Evolutionary conservation across 2,329 filamentous ascomycete species (phyloP).

Genomic region (Coniochaeta prunicola): DNA sequence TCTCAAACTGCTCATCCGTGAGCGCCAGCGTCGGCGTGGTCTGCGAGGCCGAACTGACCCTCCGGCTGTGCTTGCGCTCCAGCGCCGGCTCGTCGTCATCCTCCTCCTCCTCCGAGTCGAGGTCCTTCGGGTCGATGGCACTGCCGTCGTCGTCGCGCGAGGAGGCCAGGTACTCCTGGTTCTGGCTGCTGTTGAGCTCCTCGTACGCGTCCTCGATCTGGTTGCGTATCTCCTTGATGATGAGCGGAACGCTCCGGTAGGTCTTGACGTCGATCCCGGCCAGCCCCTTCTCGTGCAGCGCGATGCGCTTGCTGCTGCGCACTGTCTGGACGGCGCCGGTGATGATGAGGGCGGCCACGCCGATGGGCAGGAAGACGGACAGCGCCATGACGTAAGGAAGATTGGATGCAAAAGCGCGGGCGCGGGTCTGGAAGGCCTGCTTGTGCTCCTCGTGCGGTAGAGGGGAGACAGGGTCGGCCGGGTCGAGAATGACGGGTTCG

Average conservation of each 20-base stretch:
- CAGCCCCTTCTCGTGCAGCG: conserved; percentile 64
- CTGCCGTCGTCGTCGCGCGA: conserved; percentile 33
- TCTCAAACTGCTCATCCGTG: conserved; percentile 72
- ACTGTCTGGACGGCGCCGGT: conserved; percentile 73
- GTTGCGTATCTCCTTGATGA: conserved; percentile 67
- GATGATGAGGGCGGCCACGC: conserved; percentile 61
- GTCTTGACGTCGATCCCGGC: conserved; percentile 59
- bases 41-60: conserved; percentile 16
- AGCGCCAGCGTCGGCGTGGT: conserved; percentile 66
- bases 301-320: conserved; percentile 67
- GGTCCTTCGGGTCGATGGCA: conserved; percentile 61
- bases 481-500: conserved; percentile 68
- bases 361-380: conserved; percentile 66
- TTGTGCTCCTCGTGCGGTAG: conserved; percentile 1
- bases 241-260: conserved; percentile 59
- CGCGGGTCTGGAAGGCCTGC: conserved; percentile 3
- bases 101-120: conserved; percentile 32
- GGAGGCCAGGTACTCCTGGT: conserved; percentile 61
- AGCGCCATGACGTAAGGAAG: conserved; percentile 60
- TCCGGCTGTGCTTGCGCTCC: conserved; percentile 26
- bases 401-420: conserved; percentile 31
- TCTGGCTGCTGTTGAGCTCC: conserved; percentile 59
- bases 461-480: conserved; percentile 44
- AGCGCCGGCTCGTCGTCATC: conserved; percentile 28
- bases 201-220: conserved; percentile 75